A percentile compares a stretch with the other conserved stretches of the same genome.
These are phyloP conservation scores for Salix caprea DNA, from an alignment of 345 rosid genomes.

Conservation along the genomic window DNA sequence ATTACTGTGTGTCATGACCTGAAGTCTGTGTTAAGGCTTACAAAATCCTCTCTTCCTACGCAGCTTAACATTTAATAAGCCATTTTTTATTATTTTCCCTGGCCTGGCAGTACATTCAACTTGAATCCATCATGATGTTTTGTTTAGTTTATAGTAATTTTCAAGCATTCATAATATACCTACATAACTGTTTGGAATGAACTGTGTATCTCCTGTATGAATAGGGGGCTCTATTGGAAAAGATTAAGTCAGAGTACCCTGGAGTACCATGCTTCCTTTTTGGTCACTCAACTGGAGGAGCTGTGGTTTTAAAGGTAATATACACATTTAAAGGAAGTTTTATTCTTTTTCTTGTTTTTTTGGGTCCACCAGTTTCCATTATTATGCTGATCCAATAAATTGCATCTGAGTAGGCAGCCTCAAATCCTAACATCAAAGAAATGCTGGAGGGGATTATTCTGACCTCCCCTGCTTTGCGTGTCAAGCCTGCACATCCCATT, in stretches of 20 bases:
- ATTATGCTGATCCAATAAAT: background rate
- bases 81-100: background rate
- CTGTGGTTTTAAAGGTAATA: slow-evolving; percentile 89
- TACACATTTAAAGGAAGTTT: background rate
- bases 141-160: background rate
- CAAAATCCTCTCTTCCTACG: background rate
- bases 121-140: background rate
- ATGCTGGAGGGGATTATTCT: slow-evolving; percentile 79
- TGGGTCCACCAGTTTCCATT: background rate
- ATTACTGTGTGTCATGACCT: background rate
- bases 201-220: background rate
- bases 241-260: slow-evolving; percentile 65
- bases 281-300: slow-evolving; percentile 98
- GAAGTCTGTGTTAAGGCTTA: background rate
- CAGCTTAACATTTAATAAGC: background rate
- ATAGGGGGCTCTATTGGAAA: slow-evolving; percentile 84
- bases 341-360: background rate
- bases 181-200: background rate
- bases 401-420: slow-evolving; percentile 56
- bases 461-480: slow-evolving; percentile 92
- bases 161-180: background rate
- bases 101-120: slow-evolving; percentile 3
- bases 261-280: slow-evolving; percentile 92
- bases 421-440: slow-evolving; percentile 44
- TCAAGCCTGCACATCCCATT: slow-evolving; percentile 92